Conservation (phyloP, 1,139 yeast species). For the Suhomyces guaymorum region DNA sequence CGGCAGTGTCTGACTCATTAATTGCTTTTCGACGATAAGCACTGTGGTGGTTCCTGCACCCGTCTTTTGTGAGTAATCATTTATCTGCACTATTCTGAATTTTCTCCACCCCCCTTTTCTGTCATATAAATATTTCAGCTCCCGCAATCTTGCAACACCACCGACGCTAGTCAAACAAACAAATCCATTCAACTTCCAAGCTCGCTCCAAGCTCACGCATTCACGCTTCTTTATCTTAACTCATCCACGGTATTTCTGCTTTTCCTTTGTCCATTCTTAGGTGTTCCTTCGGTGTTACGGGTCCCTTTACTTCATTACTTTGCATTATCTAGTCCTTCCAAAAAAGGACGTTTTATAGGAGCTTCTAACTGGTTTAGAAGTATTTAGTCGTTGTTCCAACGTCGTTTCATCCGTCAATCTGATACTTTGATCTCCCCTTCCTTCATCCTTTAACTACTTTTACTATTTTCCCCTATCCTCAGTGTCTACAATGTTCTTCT, state of each 20-base stretch:
- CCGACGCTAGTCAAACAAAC: conserved; percentile 8
- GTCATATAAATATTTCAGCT: conserved; percentile 7
- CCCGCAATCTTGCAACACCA: conserved; percentile 4
- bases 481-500: conserved; percentile 5
- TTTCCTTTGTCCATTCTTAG: background rate
- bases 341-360: background rate
- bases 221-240: background rate
- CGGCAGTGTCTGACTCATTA: conserved; percentile 10
- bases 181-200: conserved; percentile 1
- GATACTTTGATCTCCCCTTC: background rate
- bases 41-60: background rate
- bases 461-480: background rate
- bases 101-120: conserved; percentile 1
- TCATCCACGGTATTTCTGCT: background rate
- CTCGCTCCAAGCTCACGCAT: background rate
- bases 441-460: too few relatives aligned
- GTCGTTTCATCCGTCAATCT: background rate
- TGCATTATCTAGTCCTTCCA: conserved; percentile 5
- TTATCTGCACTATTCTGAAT: conserved; percentile 4
- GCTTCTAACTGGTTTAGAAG: conserved; percentile 10
- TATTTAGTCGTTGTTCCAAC: background rate
- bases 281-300: conserved; percentile 8
- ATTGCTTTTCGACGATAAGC: conserved; percentile 8
- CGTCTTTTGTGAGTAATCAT: conserved; percentile 11
- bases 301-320: conserved; percentile 6